These are phyloP conservation scores for Fusarium setosum DNA, from an alignment of 2,329 filamentous ascomycete genomes.

Conservation along the genomic window DNA sequence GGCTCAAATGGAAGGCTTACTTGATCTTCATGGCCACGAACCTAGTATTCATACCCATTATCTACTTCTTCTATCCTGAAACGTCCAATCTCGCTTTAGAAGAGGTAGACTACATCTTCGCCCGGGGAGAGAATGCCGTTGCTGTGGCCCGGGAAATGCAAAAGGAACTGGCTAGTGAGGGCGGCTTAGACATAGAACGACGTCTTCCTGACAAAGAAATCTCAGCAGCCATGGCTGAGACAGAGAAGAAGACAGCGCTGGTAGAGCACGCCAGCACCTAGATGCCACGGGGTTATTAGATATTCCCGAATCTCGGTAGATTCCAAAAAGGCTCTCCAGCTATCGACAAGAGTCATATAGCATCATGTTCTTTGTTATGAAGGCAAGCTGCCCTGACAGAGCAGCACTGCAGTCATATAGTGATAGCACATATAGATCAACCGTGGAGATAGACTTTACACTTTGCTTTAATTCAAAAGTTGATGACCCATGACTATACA, in stretches of 20 bases:
- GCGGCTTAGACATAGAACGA: conserved; percentile 13
- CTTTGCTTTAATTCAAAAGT: background rate
- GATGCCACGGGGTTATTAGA: background rate
- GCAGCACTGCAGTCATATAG: too few species aligned
- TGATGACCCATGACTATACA: background rate
- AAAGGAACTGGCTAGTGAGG: conserved; percentile 13
- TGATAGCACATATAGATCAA: too few species aligned
- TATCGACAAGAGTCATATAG: too few species aligned
- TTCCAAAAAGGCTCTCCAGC: background rate
- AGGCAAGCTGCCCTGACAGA: too few species aligned
- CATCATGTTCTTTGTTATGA: too few species aligned
- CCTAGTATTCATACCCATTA: conserved; percentile 54
- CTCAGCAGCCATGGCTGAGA: background rate
- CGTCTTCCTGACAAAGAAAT: background rate
- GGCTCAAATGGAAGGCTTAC: conserved; percentile 62
- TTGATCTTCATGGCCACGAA: conserved; percentile 64
- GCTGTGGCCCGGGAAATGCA: conserved; percentile 20
- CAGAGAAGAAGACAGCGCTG: background rate
- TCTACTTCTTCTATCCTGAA: conserved; percentile 64
- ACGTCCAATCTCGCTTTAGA: conserved; percentile 61
- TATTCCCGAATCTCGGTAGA: too few species aligned
- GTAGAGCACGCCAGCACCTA: background rate
- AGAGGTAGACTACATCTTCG: conserved; percentile 57
- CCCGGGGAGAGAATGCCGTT: conserved; percentile 14
- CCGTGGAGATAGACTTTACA: too few species aligned